A percentile compares a stretch with the other conserved stretches of the same genome.
These are phyloP conservation scores for Alternaria burnsii DNA, from an alignment of 2,329 filamentous ascomycete species.

Conservation along the genomic window DNA sequence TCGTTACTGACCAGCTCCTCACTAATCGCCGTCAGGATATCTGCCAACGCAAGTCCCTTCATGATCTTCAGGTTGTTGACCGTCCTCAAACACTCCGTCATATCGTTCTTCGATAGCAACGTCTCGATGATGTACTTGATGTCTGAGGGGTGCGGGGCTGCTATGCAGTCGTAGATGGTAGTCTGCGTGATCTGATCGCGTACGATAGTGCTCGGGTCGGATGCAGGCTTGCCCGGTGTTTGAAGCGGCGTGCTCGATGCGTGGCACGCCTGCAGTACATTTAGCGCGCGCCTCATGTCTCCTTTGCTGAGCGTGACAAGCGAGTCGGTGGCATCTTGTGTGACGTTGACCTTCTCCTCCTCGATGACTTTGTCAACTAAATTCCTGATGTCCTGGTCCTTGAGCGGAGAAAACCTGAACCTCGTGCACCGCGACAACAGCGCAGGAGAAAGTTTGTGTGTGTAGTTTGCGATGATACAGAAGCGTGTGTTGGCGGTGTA, in stretches of 20 bases:
- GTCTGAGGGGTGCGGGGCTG: conserved; percentile 89
- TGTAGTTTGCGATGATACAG: conserved; percentile 98
- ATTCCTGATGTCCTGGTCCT: conserved; percentile 83
- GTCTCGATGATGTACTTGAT: conserved; percentile 85
- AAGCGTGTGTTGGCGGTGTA: conserved; percentile 98
- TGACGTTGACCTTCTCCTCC: conserved; percentile 86
- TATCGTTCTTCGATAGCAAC: conserved; percentile 82
- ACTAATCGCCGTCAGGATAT: conserved; percentile 86
- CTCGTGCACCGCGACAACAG: conserved; percentile 91
- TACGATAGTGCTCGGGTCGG: conserved; percentile 67
- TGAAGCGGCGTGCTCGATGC: conserved; percentile 78
- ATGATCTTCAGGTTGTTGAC: conserved; percentile 86
- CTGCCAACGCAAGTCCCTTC: conserved; percentile 88
- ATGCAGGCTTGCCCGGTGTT: conserved; percentile 56
- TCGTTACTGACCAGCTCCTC: conserved; percentile 85
- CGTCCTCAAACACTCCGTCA: conserved; percentile 86
- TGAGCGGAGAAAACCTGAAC: conserved; percentile 93
- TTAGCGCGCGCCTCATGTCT: conserved; percentile 93
- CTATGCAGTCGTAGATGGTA: conserved; percentile 96
- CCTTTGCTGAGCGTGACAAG: conserved; percentile 89
- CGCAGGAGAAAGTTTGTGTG: conserved; percentile 94
- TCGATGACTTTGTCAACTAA: conserved; percentile 90
- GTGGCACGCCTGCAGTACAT: conserved; percentile 95
- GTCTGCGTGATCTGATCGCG: conserved; percentile 90
- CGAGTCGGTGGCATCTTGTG: conserved; percentile 79